These are phyloP conservation scores for Bipolaris zeicola DNA, from an alignment of 2,329 filamentous ascomycete species.

Conservation along the genomic window DNA sequence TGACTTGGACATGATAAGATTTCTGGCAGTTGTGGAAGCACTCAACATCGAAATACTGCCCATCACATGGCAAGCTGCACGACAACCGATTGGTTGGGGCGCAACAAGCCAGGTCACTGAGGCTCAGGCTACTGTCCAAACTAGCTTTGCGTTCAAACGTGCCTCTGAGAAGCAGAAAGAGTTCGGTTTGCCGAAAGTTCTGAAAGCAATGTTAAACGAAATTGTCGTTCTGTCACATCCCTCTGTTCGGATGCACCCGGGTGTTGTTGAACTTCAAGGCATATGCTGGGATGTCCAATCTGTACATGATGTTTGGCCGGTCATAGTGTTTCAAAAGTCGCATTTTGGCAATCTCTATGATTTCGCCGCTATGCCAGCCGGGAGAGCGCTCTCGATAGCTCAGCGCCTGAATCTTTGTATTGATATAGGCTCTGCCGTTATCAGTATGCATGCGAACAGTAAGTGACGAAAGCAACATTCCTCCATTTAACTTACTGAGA, in stretches of 20 bases:
- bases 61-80: slow-evolving; percentile 10
- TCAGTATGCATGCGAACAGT: not conserved
- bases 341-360: not conserved
- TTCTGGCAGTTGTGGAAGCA: too few relatives aligned
- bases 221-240: not conserved
- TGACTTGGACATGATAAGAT: too few relatives aligned
- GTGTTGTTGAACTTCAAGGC: not conserved
- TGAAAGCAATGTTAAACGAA: not conserved
- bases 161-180: not conserved
- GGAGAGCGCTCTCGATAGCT: not conserved
- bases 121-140: slow-evolving; percentile 18
- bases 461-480: not conserved
- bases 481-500: not conserved
- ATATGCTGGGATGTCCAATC: not conserved
- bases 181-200: not conserved
- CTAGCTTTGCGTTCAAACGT: not conserved
- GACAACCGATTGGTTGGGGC: slow-evolving; percentile 8
- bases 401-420: not conserved
- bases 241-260: not conserved
- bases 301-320: not conserved
- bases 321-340: not conserved
- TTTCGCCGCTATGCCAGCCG: not conserved
- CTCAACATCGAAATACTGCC: not conserved
- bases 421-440: not conserved
- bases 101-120: slow-evolving; percentile 16